Evolutionary conservation across 805 yeast species (phyloP), one percentile per base, ranked within the genome.

Genomic region (Candida glaebosa): DNA sequence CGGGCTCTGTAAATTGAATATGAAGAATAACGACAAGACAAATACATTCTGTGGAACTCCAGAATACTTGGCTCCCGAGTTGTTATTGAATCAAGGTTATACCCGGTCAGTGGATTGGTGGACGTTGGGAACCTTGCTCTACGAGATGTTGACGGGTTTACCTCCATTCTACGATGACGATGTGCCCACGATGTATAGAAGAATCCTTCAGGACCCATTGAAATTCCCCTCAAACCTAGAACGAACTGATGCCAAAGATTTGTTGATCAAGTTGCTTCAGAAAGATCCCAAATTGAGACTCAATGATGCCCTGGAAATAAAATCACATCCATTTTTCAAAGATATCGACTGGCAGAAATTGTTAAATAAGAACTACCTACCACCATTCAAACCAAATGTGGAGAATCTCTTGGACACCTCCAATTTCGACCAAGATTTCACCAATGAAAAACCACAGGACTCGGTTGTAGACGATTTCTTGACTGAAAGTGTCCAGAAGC

Each of bases 31-130:
- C 46, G 96, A 89, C 54, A 86, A 86, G 63, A 83, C 88, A 1
- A 84, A 84, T 54, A 93, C 99, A 0, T 93, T 93, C 61, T 93
- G 99, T 65, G 99, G 99, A 31, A 93, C 99, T 0, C 98, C 98
- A 0, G 98, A 93, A 64, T 93, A 93, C 63, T 72, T 93, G 51
- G 96, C 98, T 1, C 99, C 99, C 1, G 99, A 93, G 64, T 71
- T 93, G 51, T 69, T 93, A 37, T 70, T 89, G 53, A 93, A 95
- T 37, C 89, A 87, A 59, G 98, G 98, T 1, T 93, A 93, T 63
- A 89, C 98, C 2, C 82, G 96, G 61, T 84, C 85, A 7, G 98
- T 93, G 17, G 99, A 93, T 64, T 93, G 96, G 91, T 93, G 99
- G 99, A 93, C 99, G 1, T 71, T 93, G 52, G 99, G 99, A 32